Conservation (phyloP, 1,139 yeast species). For the Pichia sp. region DNA sequence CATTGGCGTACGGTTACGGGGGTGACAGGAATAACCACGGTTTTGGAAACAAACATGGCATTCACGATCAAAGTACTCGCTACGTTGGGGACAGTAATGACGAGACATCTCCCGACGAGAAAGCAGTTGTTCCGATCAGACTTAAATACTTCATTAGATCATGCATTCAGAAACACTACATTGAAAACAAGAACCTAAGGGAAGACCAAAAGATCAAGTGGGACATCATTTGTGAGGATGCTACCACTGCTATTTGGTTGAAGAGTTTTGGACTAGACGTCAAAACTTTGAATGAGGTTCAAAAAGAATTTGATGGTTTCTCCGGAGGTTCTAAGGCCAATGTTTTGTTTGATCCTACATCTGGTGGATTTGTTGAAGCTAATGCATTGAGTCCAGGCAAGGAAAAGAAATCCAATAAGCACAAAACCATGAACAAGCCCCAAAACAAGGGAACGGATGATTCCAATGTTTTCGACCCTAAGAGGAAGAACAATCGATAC, state of each 20-base stretch:
- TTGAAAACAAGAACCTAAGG: constrained; percentile 27
- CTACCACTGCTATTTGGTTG: constrained; percentile 48
- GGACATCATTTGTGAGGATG: constrained; percentile 51
- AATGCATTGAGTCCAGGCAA: background rate
- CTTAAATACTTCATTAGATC: constrained; percentile 44
- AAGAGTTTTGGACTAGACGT: constrained; percentile 46
- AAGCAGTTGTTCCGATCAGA: constrained; percentile 43
- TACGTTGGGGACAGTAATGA: background rate
- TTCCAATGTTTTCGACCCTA: too few relatives aligned
- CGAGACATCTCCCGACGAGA: constrained; percentile 11
- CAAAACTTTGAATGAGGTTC: constrained; percentile 47
- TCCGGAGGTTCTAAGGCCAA: constrained; percentile 4
- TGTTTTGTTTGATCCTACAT: constrained; percentile 11
- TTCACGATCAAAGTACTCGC: constrained; percentile 1
- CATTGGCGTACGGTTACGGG: background rate
- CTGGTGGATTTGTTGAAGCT: constrained; percentile 6
- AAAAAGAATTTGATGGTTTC: constrained; percentile 20
- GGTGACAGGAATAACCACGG: background rate
- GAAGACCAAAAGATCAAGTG: constrained; percentile 30
- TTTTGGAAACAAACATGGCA: background rate
- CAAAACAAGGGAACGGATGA: background rate
- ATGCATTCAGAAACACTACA: constrained; percentile 39
- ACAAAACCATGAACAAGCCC: background rate
- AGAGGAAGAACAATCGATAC: background rate
- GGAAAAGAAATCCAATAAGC: background rate